These are phyloP conservation scores for Primulina huaijiensis DNA, from an alignment of 257 asterid genomes.

Conservation along the genomic window DNA sequence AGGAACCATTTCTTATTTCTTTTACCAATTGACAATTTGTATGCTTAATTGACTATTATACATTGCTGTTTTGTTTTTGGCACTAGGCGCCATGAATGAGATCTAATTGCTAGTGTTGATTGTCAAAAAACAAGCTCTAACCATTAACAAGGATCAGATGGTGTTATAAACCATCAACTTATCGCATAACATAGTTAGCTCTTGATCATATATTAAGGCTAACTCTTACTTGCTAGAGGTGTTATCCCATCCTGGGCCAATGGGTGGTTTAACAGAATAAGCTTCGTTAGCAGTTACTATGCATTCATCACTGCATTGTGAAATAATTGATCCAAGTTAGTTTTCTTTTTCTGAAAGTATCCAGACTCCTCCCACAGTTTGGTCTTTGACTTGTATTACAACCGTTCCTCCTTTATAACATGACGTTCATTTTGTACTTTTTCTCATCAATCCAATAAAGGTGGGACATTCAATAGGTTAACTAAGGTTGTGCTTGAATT, in stretches of 20 bases:
- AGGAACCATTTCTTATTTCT: background rate
- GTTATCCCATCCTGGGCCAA: background rate
- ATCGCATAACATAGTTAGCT: background rate
- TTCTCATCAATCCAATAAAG: background rate
- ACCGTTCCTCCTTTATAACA: background rate
- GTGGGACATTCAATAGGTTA: background rate
- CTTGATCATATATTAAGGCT: background rate
- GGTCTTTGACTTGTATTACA: background rate
- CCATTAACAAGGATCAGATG: no score
- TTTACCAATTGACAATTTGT: background rate
- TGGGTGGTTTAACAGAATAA: background rate
- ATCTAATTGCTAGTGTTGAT: background rate
- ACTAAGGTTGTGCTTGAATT: no score
- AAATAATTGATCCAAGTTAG: no score
- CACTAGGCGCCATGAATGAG: background rate
- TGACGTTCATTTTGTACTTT: background rate
- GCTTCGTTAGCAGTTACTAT: no score
- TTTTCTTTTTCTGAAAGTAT: no score
- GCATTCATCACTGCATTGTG: no score
- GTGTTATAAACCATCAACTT: background rate
- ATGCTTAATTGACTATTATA: background rate
- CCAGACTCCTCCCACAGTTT: background rate
- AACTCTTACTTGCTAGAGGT: background rate
- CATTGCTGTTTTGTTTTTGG: background rate
- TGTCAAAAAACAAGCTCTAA: background rate